A percentile compares a stretch with the other conserved stretches of the same genome.
Conservation (phyloP, 768 basidiomycete genomes). For the Serendipita sp. region DNA sequence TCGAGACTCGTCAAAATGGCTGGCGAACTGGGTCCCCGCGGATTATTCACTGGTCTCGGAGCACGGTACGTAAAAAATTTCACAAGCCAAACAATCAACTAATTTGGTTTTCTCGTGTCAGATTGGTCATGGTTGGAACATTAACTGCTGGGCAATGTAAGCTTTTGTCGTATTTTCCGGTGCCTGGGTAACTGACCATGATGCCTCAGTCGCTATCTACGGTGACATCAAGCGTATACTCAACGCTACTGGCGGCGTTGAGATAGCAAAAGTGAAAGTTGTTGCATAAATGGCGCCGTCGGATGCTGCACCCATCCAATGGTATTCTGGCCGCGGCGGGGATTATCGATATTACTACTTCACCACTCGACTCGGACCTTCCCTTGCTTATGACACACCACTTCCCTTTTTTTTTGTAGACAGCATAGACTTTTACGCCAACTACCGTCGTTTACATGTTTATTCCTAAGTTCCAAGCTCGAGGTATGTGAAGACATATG, state of each 20-base stretch:
- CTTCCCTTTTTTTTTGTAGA: too few species aligned
- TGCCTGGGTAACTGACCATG: neutral
- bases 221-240: slow-evolving; percentile 23
- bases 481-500: too few species aligned
- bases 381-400: too few species aligned
- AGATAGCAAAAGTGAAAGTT: slow-evolving; percentile 12
- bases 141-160: slow-evolving; percentile 25
- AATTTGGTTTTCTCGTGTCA: neutral
- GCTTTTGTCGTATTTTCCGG: neutral
- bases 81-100: neutral
- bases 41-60: slow-evolving; percentile 26
- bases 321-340: neutral
- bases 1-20: slow-evolving; percentile 23
- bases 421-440: too few species aligned
- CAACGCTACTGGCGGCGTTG: slow-evolving; percentile 21
- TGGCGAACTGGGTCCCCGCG: slow-evolving; percentile 22
- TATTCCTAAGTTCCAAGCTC: too few species aligned
- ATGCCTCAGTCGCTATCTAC: slow-evolving; percentile 17
- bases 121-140: slow-evolving; percentile 27
- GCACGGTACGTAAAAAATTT: slow-evolving; percentile 13
- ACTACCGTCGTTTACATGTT: too few species aligned
- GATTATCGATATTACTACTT: neutral
- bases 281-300: neutral
- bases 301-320: too few species aligned
- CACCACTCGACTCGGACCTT: neutral